phyloP scores from a whole-genome alignment of 306 rosid species.

The Cucurbita argyrosperma region DNA sequence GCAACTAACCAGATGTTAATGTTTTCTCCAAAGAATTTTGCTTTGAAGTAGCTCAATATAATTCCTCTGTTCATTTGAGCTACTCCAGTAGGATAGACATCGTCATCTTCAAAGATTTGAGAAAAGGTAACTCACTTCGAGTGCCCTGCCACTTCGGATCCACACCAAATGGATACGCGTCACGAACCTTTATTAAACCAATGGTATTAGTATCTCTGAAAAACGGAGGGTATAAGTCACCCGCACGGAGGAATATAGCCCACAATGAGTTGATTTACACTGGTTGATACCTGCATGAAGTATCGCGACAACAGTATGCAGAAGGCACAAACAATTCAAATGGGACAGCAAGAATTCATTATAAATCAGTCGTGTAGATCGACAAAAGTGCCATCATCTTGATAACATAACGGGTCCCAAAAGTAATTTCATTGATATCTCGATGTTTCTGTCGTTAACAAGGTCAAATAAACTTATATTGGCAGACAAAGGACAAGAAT shows the following conservation, averaged over 20 bases:
- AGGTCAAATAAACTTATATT: conserved; percentile 17
- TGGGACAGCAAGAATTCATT: conserved; percentile 73
- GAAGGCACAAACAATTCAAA: conserved; percentile 61
- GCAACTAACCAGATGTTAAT: conserved; percentile 45
- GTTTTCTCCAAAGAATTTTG: conserved; percentile 36
- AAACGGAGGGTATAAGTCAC: conserved; percentile 1
- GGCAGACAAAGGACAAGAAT: conserved; percentile 6
- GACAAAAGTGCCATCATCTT: conserved; percentile 77
- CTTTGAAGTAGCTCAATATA: conserved; percentile 19
- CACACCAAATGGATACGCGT: conserved; percentile 25
- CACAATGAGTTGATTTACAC: not conserved
- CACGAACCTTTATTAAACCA: conserved; percentile 19
- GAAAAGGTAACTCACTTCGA: conserved; percentile 26
- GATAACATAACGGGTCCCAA: conserved; percentile 65
- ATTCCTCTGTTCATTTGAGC: conserved; percentile 33
- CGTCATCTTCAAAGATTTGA: conserved; percentile 30
- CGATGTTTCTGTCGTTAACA: conserved; percentile 63
- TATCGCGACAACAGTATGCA: conserved; percentile 56
- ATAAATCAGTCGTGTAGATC: conserved; percentile 69
- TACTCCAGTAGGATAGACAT: conserved; percentile 26
- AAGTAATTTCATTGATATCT: conserved; percentile 70
- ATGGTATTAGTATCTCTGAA: conserved; percentile 46
- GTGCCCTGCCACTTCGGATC: conserved; percentile 29
- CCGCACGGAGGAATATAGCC: conserved; percentile 2
- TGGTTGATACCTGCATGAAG: conserved; percentile 48